These are phyloP conservation scores for Apiotrichum porosum DNA, from an alignment of 1,284 basidiomycete genomes.

Conservation along the genomic window DNA sequence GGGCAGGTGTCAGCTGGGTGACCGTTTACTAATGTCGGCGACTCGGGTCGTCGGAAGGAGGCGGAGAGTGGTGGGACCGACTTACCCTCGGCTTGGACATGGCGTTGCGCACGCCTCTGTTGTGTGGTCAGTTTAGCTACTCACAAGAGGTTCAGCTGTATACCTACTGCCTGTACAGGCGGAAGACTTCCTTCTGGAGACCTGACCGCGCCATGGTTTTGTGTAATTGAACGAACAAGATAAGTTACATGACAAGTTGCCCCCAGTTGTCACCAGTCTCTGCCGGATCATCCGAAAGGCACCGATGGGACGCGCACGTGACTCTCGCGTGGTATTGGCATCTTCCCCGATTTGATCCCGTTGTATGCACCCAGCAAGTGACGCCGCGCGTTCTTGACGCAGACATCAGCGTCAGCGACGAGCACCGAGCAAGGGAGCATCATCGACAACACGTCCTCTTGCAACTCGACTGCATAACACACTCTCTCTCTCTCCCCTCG, in stretches of 20 bases:
- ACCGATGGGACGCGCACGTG: too few relatives aligned
- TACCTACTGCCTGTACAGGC: slow-evolving; percentile 33
- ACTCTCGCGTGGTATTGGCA: too few relatives aligned
- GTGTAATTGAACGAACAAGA: too few relatives aligned
- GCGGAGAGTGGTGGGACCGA: not conserved
- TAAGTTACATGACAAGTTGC: too few relatives aligned
- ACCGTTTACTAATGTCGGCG: too few relatives aligned
- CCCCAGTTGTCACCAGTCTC: too few relatives aligned
- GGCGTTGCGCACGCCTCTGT: slow-evolving; percentile 37
- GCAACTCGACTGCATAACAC: too few relatives aligned
- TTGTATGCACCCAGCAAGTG: too few relatives aligned
- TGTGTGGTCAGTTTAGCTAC: not conserved
- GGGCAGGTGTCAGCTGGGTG: too few relatives aligned
- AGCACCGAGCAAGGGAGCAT: not conserved
- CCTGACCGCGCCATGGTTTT: slow-evolving; percentile 42
- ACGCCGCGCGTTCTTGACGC: slow-evolving; percentile 4
- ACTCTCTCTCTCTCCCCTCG: not conserved
- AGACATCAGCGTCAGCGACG: not conserved
- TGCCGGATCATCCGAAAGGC: too few relatives aligned
- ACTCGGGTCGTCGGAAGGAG: too few relatives aligned
- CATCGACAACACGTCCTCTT: not conserved
- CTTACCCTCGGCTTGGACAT: slow-evolving; percentile 36
- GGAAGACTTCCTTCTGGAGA: slow-evolving; percentile 46
- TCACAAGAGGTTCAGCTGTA: too few relatives aligned
- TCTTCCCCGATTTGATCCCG: not conserved